Evolutionary conservation across 441 rosid genomes (phyloP), one percentile per base, ranked within the genome.

Genomic region (Bocquillonia castaneifolia): DNA sequence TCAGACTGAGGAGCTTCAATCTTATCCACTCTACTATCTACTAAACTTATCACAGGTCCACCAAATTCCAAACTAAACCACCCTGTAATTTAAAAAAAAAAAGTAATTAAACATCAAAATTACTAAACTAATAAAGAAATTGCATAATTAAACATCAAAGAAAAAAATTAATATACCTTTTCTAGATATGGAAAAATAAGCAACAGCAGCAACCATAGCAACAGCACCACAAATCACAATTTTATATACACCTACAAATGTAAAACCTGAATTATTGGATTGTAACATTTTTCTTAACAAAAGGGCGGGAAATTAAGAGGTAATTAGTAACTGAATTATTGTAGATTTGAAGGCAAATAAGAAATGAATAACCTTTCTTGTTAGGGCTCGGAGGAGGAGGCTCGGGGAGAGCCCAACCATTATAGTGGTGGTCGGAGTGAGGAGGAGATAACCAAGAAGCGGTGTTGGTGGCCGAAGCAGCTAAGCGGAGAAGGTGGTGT

Each of bases 401-500:
- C 62, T 84, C 82, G 53, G 66, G 51, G 40, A 81, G 62, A 59
- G 84, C 82, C 98, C 98, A 93, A 5, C 95, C 98, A 58, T 84
- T 87, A 65, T 45, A 89, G 25, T 50, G 66, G 45, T 63, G 79
- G 58, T 44, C 68, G 45, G 76, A 40, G 13, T 70, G 76, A 39
- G 73, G 66, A 63, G 82, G 75, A 37, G 85, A 74, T 60, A 71
- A 20, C 84, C 92, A 85, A 40, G 98, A 84, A 77, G 83, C 76
- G 50, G 59, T 60, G 32, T 74, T 79, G 32, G 81, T 13, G 63
- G 72, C 53, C 28, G 90, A 78, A 62, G 90, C 80, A 47, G 82
- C 59, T 79, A 79, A 74, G 65, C 81, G 82, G 56, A 74, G 80
- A 28, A 75, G 50, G 31, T 80, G 65, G 22, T 14, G 48, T 18